Evolutionary conservation across 805 yeast species (phyloP), one percentile per base, ranked within the genome.

Genomic region (Phaffomyces opuntiae): DNA sequence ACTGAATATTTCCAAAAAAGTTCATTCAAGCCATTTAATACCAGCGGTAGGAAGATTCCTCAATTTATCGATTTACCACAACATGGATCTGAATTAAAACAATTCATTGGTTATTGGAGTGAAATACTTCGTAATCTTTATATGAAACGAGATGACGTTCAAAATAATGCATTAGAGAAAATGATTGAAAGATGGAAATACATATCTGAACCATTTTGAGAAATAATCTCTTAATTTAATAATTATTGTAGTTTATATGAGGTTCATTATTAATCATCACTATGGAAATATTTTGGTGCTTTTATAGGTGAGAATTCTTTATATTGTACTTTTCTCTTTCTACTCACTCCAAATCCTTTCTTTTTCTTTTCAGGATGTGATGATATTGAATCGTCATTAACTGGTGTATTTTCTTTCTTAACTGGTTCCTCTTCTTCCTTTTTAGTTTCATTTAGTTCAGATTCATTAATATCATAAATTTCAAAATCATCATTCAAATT

Each of bases 91-190:
- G 67, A 62, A 9, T 54, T 78, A 29, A 42, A 40, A 3, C 63
- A 59, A 12, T 79, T 82, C 52, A 60, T 70, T 5, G 63, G 61
- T 3, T 77, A 77, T 53, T 84, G 90, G 90, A 48, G 61, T 3
- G 59, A 63, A 3, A 64, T 75, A 0, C 59, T 82, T 38, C 50
- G 54, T 3, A 64, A 65, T 1, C 55, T 81, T 9, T 81, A 79
- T 52, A 31, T 49, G 12, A 63, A 66, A 36, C 57, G 75, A 37
- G 63, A 53, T 17, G 49, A 47, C 0, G 43, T 39, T 0, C 74
- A 72, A 29, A 56, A 60, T 17, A 19, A 42, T 1, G 66, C 69
- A 7, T 54, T 77, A 29, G 54, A 54, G 7, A 43, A 43, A 31
- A 50, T 67, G 5, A 50, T 62, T 3, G 48, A 60, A 14, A 52